These are phyloP conservation scores for Calonectria honghensis DNA, from an alignment of 2,329 filamentous ascomycete genomes.

Conservation along the genomic window DNA sequence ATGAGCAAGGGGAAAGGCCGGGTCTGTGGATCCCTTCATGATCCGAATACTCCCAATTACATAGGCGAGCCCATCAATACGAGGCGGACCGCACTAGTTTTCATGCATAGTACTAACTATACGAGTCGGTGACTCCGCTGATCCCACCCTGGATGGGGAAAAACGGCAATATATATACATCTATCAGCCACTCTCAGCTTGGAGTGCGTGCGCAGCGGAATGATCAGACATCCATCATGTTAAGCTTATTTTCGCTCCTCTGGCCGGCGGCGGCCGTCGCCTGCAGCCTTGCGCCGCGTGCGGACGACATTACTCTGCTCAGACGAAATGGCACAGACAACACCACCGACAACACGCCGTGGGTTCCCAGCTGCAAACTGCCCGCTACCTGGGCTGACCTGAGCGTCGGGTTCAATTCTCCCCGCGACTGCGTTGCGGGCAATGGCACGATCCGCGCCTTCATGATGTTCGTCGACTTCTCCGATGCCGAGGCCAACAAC, in stretches of 20 bases:
- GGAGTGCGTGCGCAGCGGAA: background rate
- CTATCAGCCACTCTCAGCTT: too few species aligned
- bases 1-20: background rate
- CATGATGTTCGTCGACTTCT: slow-evolving; percentile 63
- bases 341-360: slow-evolving; percentile 8
- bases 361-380: slow-evolving; percentile 45
- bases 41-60: slow-evolving; percentile 17
- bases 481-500: slow-evolving; percentile 50
- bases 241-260: slow-evolving; percentile 21
- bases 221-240: slow-evolving; percentile 6
- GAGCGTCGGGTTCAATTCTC: slow-evolving; percentile 56
- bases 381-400: slow-evolving; percentile 52
- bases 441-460: slow-evolving; percentile 56
- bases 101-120: background rate
- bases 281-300: background rate
- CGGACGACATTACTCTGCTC: background rate
- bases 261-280: background rate
- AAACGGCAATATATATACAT: background rate
- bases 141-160: background rate
- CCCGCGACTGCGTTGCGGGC: slow-evolving; percentile 57
- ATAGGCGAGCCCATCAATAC: slow-evolving; percentile 20
- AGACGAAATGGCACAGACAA: background rate
- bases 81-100: background rate
- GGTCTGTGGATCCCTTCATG: background rate
- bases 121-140: slow-evolving; percentile 1